phyloP scores from a whole-genome alignment of 2,329 filamentous ascomycete genomes.

The Dactylellina leptospora region DNA sequence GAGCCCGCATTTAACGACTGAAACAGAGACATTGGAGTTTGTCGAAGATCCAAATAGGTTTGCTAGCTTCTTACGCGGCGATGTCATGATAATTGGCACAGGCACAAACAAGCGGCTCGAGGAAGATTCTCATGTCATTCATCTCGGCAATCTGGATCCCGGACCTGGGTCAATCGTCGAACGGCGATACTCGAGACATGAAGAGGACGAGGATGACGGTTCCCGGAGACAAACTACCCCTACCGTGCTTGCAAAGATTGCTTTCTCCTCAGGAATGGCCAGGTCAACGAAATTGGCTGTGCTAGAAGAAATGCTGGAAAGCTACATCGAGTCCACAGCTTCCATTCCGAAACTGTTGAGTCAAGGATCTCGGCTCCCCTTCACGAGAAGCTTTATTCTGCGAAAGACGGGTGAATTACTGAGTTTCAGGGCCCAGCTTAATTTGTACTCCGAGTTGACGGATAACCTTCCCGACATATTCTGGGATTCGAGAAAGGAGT shows the following conservation, averaged over 20 bases:
- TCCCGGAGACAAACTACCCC: slow-evolving; percentile 63
- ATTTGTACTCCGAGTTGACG: slow-evolving; percentile 95
- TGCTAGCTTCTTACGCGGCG: slow-evolving; percentile 80
- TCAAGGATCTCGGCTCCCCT: slow-evolving; percentile 62
- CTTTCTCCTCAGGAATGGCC: slow-evolving; percentile 92
- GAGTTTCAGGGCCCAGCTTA: slow-evolving; percentile 86
- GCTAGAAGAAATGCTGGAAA: slow-evolving; percentile 80
- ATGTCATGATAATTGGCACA: slow-evolving; percentile 88
- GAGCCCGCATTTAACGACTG: slow-evolving; percentile 74
- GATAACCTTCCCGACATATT: slow-evolving; percentile 95
- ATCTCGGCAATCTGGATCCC: slow-evolving; percentile 36
- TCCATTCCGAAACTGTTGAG: slow-evolving; percentile 79
- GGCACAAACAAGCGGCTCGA: slow-evolving; percentile 70
- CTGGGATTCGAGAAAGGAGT: slow-evolving; percentile 89
- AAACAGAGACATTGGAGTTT: slow-evolving; percentile 91
- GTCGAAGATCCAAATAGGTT: slow-evolving; percentile 77
- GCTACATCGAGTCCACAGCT: slow-evolving; percentile 87
- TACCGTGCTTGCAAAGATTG: slow-evolving; percentile 86
- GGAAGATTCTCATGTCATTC: slow-evolving; percentile 43
- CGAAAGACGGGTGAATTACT: slow-evolving; percentile 93
- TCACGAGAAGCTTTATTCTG: slow-evolving; percentile 76
- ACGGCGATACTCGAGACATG: not conserved
- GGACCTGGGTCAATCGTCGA: slow-evolving; percentile 8
- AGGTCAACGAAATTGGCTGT: slow-evolving; percentile 93
- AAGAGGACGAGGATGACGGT: slow-evolving; percentile 43